Evolutionary conservation across 352 stramenopile genomes (phyloP).

Genomic region (Globisporangium emineosum): DNA sequence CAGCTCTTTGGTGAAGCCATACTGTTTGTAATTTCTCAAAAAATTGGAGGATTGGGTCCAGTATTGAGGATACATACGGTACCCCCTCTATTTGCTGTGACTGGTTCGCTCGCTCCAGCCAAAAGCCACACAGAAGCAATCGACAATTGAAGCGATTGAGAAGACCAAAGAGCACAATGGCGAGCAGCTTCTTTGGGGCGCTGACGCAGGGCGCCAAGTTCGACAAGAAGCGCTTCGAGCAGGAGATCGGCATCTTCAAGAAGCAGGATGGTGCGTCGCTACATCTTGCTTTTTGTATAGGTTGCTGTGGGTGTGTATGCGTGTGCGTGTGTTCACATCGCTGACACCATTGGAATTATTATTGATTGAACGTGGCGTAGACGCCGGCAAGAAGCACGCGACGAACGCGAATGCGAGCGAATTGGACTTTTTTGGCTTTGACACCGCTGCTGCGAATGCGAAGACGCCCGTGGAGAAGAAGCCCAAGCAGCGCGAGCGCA

Average conservation of each 20-base stretch:
- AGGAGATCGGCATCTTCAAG: slow-evolving; percentile 64
- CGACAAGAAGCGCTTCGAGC: slow-evolving; percentile 48
- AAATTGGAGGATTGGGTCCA: background rate
- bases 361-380: slow-evolving; percentile 14
- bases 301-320: background rate
- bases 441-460: slow-evolving; percentile 24
- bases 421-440: slow-evolving; percentile 81
- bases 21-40: background rate
- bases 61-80: background rate
- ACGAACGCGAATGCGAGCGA: slow-evolving; percentile 38
- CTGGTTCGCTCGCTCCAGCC: slow-evolving; percentile 5
- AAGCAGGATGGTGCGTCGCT: slow-evolving; percentile 27
- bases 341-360: too few relatives aligned
- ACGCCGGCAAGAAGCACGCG: slow-evolving; percentile 15
- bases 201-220: slow-evolving; percentile 73
- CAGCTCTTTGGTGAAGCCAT: background rate
- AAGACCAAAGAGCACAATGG: slow-evolving; percentile 33
- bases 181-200: slow-evolving; percentile 67
- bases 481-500: slow-evolving; percentile 34
- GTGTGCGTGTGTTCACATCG: too few relatives aligned
- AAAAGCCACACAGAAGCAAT: background rate
- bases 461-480: slow-evolving; percentile 28
- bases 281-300: background rate
- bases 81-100: background rate
- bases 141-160: background rate